A percentile compares a stretch with the other conserved stretches of the same genome.
These are phyloP conservation scores for Physcomitrellopsis africana DNA, from an alignment of 225 moss, liverwort and hornwort species.

Conservation along the genomic window DNA sequence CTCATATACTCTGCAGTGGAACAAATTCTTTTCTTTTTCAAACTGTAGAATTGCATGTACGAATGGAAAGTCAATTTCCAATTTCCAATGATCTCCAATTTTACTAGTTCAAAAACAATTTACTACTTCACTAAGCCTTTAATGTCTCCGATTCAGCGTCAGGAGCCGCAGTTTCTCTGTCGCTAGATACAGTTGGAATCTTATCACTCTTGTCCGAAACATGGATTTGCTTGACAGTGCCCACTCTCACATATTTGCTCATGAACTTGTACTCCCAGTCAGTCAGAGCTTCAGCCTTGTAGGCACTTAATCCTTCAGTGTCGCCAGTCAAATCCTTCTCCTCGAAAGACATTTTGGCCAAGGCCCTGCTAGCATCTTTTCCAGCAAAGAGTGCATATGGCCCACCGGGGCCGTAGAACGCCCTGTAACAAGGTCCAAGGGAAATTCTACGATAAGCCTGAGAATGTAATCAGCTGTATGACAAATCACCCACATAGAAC, in stretches of 20 bases:
- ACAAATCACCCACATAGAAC: not conserved
- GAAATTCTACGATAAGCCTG: not conserved
- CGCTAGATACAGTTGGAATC: conserved; percentile 2
- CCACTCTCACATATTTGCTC: conserved; percentile 86
- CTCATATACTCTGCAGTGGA: conserved; percentile 26
- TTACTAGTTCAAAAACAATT: conserved; percentile 21
- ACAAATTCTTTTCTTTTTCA: conserved; percentile 29
- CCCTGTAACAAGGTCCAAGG: conserved; percentile 31
- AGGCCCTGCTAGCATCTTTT: conserved; percentile 62
- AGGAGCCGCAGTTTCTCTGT: not conserved
- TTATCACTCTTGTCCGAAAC: conserved; percentile 22
- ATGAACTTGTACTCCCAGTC: conserved; percentile 91
- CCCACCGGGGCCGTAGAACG: conserved; percentile 62
- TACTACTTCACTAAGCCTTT: conserved; percentile 21
- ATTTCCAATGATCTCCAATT: not conserved
- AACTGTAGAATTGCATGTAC: conserved; percentile 51
- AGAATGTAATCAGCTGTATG: not conserved
- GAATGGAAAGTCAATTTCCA: conserved; percentile 17
- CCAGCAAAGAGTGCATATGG: conserved; percentile 67
- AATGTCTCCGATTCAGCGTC: not conserved
- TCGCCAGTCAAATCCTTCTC: conserved; percentile 75
- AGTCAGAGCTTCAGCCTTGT: conserved; percentile 70
- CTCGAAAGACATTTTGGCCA: conserved; percentile 71
- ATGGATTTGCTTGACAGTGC: conserved; percentile 49
- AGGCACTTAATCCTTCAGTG: conserved; percentile 55